Percentiles rank a stretch among this genome's conserved stretches.
phyloP scores from a whole-genome alignment of 2,329 filamentous ascomycete species.

The Coniochaeta hoffmannii region DNA sequence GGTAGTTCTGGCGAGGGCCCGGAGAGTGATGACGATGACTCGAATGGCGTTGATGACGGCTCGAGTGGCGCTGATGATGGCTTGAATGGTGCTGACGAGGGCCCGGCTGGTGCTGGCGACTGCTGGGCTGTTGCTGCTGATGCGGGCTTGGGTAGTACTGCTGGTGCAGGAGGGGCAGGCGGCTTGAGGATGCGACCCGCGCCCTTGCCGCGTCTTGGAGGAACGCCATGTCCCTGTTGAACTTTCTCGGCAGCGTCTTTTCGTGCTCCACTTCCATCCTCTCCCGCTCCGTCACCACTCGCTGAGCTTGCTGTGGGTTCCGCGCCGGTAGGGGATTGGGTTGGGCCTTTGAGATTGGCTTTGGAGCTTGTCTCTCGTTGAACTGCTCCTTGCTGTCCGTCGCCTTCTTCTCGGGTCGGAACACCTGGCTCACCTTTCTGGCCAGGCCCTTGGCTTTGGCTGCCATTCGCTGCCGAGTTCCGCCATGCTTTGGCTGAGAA shows the following conservation, averaged over 20 bases:
- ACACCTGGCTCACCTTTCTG: background rate
- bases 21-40: no score
- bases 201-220: background rate
- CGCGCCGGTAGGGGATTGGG: no score
- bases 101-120: background rate
- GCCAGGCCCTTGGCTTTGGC: background rate
- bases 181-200: no score
- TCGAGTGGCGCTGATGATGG: no score
- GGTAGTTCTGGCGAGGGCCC: no score
- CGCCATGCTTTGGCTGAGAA: slow-evolving; percentile 34
- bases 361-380: background rate
- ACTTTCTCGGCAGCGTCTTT: background rate
- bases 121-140: no score
- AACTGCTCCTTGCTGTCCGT: background rate
- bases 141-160: no score
- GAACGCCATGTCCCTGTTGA: background rate
- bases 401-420: background rate
- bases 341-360: no score
- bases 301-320: no score
- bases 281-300: background rate
- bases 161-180: no score
- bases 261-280: background rate
- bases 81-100: no score
- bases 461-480: background rate
- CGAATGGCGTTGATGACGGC: background rate